Conservation (phyloP, 1,139 yeast genomes). For the Diutina pseudorugosa region DNA sequence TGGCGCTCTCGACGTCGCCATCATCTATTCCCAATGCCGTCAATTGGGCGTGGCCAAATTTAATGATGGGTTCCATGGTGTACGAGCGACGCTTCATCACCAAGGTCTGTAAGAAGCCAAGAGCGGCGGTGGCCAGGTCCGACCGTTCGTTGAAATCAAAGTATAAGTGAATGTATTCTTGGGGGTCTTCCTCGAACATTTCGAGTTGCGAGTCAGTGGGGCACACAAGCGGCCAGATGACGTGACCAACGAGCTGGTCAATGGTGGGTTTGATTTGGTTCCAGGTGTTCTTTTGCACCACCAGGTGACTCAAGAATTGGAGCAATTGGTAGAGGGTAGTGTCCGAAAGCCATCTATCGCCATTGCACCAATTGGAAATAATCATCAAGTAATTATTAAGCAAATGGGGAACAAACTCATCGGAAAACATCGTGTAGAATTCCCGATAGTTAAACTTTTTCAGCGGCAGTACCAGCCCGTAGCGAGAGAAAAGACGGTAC, state of each 20-base stretch:
- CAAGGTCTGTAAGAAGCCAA: conserved; percentile 49
- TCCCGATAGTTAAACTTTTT: conserved; percentile 39
- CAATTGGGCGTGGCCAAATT: conserved; percentile 51
- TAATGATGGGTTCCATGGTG: conserved; percentile 51
- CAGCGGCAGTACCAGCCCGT: conserved; percentile 42
- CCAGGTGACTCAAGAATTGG: conserved; percentile 58
- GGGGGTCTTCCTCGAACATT: conserved; percentile 78
- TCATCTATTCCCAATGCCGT: conserved; percentile 17
- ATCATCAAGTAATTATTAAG: conserved; percentile 50
- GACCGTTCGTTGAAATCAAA: conserved; percentile 55
- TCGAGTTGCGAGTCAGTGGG: conserved; percentile 64
- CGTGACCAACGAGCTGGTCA: conserved; percentile 52
- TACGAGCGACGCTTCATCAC: conserved; percentile 53
- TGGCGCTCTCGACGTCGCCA: conserved; percentile 47
- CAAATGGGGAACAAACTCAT: conserved; percentile 63
- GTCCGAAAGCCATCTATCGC: conserved; percentile 56
- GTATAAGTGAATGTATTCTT: conserved; percentile 74
- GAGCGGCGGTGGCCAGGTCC: conserved; percentile 60
- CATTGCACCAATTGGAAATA: conserved; percentile 62
- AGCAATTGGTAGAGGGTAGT: conserved; percentile 57
- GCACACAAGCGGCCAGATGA: conserved; percentile 68
- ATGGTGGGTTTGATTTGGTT: conserved; percentile 56
- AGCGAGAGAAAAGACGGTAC: conserved; percentile 61
- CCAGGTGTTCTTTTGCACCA: conserved; percentile 64
- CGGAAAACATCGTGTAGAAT: conserved; percentile 35